Base-by-base conservation (phyloP, 495 filamentous ascomycete species). In the Podospora tetraspora region DNA sequence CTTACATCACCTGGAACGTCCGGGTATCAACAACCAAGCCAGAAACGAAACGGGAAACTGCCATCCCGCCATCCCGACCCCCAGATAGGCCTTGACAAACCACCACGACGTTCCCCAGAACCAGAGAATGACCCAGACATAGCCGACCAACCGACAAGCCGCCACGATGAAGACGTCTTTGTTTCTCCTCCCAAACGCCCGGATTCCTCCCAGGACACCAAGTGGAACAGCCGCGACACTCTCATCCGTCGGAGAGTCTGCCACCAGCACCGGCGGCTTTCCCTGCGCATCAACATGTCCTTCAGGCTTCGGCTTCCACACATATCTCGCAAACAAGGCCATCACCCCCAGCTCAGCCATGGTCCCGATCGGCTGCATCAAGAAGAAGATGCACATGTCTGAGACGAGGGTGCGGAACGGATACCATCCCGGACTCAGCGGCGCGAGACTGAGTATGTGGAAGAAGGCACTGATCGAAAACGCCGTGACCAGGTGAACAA, bases 401-500 rank as follows among this genome's bases (percentile, higher is more conserved):
- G 30, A 23, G 52, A 73, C 63, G 58, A 73, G 63, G 3, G 68
- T 0, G 70, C 64, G 12, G 72, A 70, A 72, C 3, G 77, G 74
- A 6, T 68, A 59, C 25, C 71, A 64, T 1, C 65, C 58, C 16
- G 73, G 62, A 1, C 73, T 64, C 13, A 76, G 72, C 10, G 64
- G 21, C 13, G 71, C 59, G 12, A 72, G 24, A 61, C 78, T 76
- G 22, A 69, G 29, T 3, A 76, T 1, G 60, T 83, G 80, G 34
- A 77, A 43, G 7, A 78, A 23, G 1, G 68, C 76, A 8, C 79
- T 81, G 32, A 75, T 66, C 3, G 76, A 24, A 63, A 82, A 82
- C 1, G 75, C 78, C 9, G 77, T 66, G n/a, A 74, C 70, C 1
- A 79, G 67, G 19, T 79, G 79, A 12, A 71, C 68, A 57, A 78